Evolutionary conservation across 768 basidiomycete species (phyloP), one percentile per base, ranked within the genome.

Genomic region (Auriscalpium microsporum): DNA sequence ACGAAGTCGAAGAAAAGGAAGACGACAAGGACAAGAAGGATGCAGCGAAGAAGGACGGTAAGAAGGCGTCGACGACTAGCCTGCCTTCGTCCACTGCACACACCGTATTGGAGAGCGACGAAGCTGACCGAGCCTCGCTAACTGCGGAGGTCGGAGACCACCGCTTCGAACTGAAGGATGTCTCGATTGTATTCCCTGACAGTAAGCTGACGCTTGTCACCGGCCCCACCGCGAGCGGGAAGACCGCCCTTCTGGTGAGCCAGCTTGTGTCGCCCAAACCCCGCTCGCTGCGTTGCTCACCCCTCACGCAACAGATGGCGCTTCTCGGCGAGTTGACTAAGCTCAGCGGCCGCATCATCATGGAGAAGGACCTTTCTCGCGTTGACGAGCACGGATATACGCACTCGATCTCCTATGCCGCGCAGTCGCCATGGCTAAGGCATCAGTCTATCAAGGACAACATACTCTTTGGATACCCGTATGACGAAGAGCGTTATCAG

Each of bases 221-320:
- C 19, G 87, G 86, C 1, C 87, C 89, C 0, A 91, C 89, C 6
- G 90, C 88, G 5, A 82, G 82, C 44, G 90, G 90, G 1, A 94
- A 94, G 72, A 89, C 86, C 0, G 88, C 90, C 0, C 68, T 91
- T 2, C 73, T 92, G 53, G 84, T 84, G 61, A 38, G 80, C 28
- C 28, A 28, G 28, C 28, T 28, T 28, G 28, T 28, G 28, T 7
- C 28, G 28, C 7, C 28, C 5, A 28, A 28, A 28, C 28, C 28
- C 28, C 28, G 28, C 28, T 28, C 4, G 28, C 28, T 4, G 28
- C 28, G 28, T 28, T 28, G 28, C 28, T 28, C 28, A 28, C 28
- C 28, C 35, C 28, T 19, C n/a, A 16, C 16, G n/a, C 1, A 0
- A 33, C 54, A 85, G 83, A 79, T 86, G 81, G 83, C 85, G 5